Evolutionary conservation across 2,329 filamentous ascomycete genomes (phyloP).

Genomic region (Pestalotiopsis sp.): DNA sequence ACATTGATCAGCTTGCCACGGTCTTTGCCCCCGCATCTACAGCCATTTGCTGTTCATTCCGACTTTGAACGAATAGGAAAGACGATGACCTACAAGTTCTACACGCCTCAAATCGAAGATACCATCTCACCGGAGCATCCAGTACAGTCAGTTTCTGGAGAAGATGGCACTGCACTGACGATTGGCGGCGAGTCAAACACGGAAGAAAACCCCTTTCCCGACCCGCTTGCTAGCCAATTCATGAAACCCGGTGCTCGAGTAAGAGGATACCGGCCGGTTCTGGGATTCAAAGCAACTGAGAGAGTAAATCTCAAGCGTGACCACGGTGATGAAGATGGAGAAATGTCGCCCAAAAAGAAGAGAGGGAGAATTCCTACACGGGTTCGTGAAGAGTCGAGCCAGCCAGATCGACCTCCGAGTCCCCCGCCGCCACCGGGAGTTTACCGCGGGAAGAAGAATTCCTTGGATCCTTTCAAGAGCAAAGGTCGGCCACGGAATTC

Average conservation of each 20-base stretch:
- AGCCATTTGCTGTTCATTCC: constrained; percentile 41
- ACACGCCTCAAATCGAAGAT: constrained; percentile 17
- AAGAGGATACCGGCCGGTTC: not conserved
- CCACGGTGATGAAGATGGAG: not conserved
- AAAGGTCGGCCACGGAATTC: constrained; percentile 32
- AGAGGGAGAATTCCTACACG: not conserved
- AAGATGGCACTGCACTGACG: not conserved
- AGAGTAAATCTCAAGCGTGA: not conserved
- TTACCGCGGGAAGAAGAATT: constrained; percentile 29
- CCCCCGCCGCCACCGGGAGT: constrained; percentile 22
- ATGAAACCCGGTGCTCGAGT: not conserved
- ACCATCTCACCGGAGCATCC: not conserved
- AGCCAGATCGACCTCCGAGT: not conserved
- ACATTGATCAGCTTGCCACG: constrained; percentile 34
- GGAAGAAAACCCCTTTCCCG: not conserved
- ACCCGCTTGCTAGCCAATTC: not conserved
- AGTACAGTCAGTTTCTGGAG: not conserved
- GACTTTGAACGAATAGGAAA: constrained; percentile 41
- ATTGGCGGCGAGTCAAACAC: not conserved
- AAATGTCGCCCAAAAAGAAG: not conserved
- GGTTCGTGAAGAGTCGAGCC: not conserved
- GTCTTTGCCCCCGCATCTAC: constrained; percentile 42
- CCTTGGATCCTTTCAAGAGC: constrained; percentile 26
- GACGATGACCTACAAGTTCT: constrained; percentile 45
- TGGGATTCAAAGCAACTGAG: not conserved